Base-by-base conservation (phyloP, 208 protist genomes). In the Acanthamoeba royreba region DNA sequence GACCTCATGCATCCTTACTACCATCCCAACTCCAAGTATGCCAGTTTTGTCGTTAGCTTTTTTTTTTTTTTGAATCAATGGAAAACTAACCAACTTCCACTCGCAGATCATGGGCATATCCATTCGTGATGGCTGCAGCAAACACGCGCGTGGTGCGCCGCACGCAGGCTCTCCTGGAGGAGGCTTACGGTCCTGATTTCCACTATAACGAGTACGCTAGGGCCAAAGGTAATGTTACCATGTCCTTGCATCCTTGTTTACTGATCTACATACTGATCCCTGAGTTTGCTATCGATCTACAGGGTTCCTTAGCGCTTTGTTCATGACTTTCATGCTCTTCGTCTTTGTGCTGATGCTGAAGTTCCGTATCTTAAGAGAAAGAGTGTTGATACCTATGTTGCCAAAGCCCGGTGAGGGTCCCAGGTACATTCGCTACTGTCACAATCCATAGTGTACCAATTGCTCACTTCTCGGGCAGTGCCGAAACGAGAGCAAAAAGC, bases 91-190 rank as follows among this genome's bases (percentile, higher is more conserved):
- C 49, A n/a, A 58, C 49, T n/a, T 58, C 15, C 49, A 58, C 22
- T 22, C 49, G 58, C 35, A 88, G 79, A 17, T 55, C 19, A 15
- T 92, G 55, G 92, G 61, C 72, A 5, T 38, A 1, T 33, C 28
- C 49, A 7, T 94, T 94, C 55, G 0, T 92, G 13, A 93, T 95
- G 94, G 87, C 94, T 22, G 46, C 17, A 4, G 46, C 87, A 3
- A 93, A 95, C 77, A 74, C 94, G 4, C 31, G 35, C 72, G 90
- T 94, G 11, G 94, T 95, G 89, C 45, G 89, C 15, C 94, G 94
- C 40, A 58, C 61, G 28, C 33, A 74, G 43, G 88, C 81, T 15
- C 85, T 92, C 7, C 43, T 86, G 42, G 45, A 81, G 8, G 45
- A 93, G 33, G 87, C 35, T 55, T 94, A 94, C 45, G 92, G 81